Percentiles rank a stretch among this genome's conserved stretches.
Conservation (phyloP, 2,329 filamentous ascomycete genomes). For the Cercospora sp. region DNA sequence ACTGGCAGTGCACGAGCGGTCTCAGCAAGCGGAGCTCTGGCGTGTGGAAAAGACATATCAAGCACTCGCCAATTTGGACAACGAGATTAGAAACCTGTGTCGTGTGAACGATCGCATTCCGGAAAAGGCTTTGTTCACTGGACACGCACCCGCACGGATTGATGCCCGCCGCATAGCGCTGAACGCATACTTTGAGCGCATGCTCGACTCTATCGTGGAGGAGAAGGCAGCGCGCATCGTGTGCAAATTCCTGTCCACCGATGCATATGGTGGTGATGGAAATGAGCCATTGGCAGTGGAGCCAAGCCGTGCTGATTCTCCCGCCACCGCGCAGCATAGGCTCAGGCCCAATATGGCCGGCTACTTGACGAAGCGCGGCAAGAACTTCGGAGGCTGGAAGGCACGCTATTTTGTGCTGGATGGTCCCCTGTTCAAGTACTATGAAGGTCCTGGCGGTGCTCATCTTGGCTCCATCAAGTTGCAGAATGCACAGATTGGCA, state of each 20-base stretch:
- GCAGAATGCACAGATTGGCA: conserved; percentile 86
- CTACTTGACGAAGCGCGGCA: conserved; percentile 93
- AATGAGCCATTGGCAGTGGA: conserved; percentile 46
- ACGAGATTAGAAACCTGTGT: conserved; percentile 73
- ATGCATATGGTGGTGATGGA: conserved; percentile 59
- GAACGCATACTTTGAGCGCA: conserved; percentile 79
- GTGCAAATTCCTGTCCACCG: conserved; percentile 79
- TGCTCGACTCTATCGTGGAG: conserved; percentile 81
- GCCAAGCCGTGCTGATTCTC: conserved; percentile 41
- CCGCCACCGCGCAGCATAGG: conserved; percentile 52
- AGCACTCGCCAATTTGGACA: conserved; percentile 78
- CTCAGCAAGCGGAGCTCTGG: conserved; percentile 79
- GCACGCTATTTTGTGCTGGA: conserved; percentile 72
- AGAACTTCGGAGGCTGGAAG: conserved; percentile 99
- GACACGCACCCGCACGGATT: conserved; percentile 89
- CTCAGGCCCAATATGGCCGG: conserved; percentile 75
- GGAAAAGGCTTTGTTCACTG: conserved; percentile 82
- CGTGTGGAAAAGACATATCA: conserved; percentile 87
- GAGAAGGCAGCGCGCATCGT: conserved; percentile 74
- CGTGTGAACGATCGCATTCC: conserved; percentile 75
- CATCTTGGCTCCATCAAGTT: conserved; percentile 94
- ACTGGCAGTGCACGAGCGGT: conserved; percentile 77
- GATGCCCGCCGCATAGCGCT: conserved; percentile 81
- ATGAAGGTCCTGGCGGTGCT: conserved; percentile 83
- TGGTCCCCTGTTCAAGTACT: conserved; percentile 78